Evolutionary conservation across 75 land plant species (phyloP), one percentile per base, ranked within the genome.

Genomic region (Selaginella tamariscina): DNA sequence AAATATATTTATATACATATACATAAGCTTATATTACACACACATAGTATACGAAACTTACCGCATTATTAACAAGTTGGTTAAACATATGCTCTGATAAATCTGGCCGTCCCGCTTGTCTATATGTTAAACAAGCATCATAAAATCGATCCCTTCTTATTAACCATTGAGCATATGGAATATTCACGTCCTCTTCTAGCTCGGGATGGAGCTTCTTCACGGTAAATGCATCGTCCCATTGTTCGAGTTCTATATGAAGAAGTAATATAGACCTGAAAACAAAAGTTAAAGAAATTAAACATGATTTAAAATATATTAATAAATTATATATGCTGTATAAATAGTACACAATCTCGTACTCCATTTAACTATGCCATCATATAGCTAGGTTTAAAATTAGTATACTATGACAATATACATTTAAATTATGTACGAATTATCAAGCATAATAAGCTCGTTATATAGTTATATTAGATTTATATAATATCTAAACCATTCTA

Each of bases 141-240:
- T 77, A 71, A 33, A 59, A 73, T n/a, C 70, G 79, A 60, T 62
- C 74, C 18, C 66, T 64, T 28, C 68, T 32, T 23, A 77, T 69
- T 31, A 77, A 24, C 79, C 79, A 77, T 64, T 72, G 65, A 11
- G 79, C 79, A 56, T 77, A 77, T 2, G 75, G 79, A 11, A 65
- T 26, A 31, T 44, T 49, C 60, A 77, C 79, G 55, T 72, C 57
- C n/a, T 68, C 70, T 49, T 72, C 56, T 1, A 77, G 57, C 30
- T 77, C 79, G 20, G 71, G 79, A 49, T 77, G 79, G 30, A 77
- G 54, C 55, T 30, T 65, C 65, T 77, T 73, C 54, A 73, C 32
- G 60, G 79, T 68, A 67, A 77, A 77, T 20, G 79, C 79, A 68
- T 77, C 79, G 27, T 77, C 79, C 79, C 79, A 77, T 32, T 77